Evolutionary conservation across 768 basidiomycete species (phyloP).

Genomic region (Tylopilus rubrobrunneus): DNA sequence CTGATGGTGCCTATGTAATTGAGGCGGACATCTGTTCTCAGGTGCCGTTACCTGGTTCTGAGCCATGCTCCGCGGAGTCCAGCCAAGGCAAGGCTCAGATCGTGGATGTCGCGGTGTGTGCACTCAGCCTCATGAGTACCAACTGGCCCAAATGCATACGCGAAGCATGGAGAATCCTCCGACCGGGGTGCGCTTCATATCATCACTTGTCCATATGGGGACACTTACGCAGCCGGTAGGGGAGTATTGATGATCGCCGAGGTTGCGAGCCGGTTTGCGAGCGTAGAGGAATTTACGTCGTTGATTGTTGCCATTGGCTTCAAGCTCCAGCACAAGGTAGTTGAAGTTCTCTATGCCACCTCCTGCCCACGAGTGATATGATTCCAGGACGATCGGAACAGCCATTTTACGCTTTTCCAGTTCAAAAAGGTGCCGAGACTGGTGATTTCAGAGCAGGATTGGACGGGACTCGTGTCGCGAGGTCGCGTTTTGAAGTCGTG

Average conservation of each 20-base stretch:
- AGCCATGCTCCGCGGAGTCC: slow-evolving; percentile 37
- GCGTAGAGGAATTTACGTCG: slow-evolving; percentile 60
- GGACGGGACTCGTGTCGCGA: slow-evolving; percentile 50
- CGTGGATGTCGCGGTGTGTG: slow-evolving; percentile 89
- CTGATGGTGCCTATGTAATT: slow-evolving; percentile 69
- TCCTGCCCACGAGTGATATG: not conserved
- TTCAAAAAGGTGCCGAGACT: slow-evolving; percentile 60
- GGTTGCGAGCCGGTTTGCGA: slow-evolving; percentile 79
- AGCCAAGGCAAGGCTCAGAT: slow-evolving; percentile 63
- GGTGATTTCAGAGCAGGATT: slow-evolving; percentile 53
- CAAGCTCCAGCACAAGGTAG: slow-evolving; percentile 63
- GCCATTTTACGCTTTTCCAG: slow-evolving; percentile 82
- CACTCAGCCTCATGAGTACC: slow-evolving; percentile 93
- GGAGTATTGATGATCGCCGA: slow-evolving; percentile 87
- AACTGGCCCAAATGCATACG: slow-evolving; percentile 93
- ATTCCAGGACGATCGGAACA: slow-evolving; percentile 70
- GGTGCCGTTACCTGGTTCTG: slow-evolving; percentile 84
- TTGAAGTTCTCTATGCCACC: not conserved
- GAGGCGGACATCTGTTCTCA: slow-evolving; percentile 85
- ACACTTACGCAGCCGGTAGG: slow-evolving; percentile 35
- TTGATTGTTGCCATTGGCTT: slow-evolving; percentile 72
- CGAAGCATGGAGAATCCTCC: slow-evolving; percentile 87
- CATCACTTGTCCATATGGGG: not conserved
- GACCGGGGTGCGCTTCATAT: slow-evolving; percentile 57
- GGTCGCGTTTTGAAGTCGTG: slow-evolving; percentile 75